Evolutionary conservation across 2,329 filamentous ascomycete species (phyloP).

Genomic region (Blastomyces parvus): DNA sequence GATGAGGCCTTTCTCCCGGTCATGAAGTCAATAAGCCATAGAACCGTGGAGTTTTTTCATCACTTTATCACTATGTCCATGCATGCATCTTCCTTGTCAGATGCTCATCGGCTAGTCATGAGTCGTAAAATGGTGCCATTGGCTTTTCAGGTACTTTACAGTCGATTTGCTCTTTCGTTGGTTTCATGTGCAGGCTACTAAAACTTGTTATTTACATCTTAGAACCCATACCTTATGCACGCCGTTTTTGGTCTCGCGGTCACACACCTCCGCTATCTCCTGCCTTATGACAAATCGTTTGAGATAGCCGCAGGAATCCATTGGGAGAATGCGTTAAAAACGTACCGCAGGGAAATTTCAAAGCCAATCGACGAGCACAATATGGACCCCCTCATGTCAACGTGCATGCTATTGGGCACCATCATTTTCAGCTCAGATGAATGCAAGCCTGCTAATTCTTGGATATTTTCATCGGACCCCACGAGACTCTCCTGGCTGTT

Average conservation of each 20-base stretch:
- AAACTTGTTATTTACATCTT: neutral
- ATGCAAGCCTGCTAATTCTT: conserved; percentile 27
- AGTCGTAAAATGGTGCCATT: conserved; percentile 22
- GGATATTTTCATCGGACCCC: conserved; percentile 28
- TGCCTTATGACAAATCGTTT: conserved; percentile 22
- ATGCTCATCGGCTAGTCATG: conserved; percentile 16
- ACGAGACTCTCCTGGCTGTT: conserved; percentile 29
- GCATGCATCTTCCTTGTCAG: conserved; percentile 14
- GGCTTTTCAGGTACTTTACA: conserved; percentile 24
- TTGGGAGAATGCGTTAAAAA: conserved; percentile 29
- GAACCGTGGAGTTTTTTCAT: conserved; percentile 21
- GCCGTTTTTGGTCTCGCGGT: conserved; percentile 27
- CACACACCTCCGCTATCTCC: conserved; percentile 24
- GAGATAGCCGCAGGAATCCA: conserved; percentile 27
- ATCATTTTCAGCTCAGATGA: conserved; percentile 26
- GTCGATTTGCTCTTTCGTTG: neutral
- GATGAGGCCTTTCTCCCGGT: neutral
- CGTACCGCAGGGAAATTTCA: conserved; percentile 28
- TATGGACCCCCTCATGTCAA: conserved; percentile 32
- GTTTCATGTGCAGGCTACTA: neutral
- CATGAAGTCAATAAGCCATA: conserved; percentile 5
- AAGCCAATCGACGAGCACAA: conserved; percentile 22
- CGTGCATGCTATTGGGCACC: conserved; percentile 30
- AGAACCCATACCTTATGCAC: conserved; percentile 33
- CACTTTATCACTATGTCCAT: conserved; percentile 23